Evolutionary conservation across 2,329 filamentous ascomycete species (phyloP).

Genomic region (Calonectria crousiana): DNA sequence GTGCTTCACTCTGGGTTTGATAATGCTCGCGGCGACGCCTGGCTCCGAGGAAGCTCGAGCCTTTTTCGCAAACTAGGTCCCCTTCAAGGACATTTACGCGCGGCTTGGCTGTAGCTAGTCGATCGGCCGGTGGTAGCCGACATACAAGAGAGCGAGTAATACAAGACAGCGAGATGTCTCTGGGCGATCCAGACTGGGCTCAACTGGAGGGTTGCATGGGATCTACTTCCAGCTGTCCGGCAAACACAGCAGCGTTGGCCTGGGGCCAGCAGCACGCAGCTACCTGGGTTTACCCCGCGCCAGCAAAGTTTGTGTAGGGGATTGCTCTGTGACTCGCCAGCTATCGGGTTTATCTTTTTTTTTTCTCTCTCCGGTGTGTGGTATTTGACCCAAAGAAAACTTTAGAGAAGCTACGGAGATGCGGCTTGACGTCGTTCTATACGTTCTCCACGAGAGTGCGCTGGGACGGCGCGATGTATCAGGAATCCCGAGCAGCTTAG

Average conservation of each 20-base stretch:
- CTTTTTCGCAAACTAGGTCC: background rate
- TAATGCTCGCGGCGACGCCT: background rate
- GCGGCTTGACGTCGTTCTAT: background rate
- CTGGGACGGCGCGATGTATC: background rate
- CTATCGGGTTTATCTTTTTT: background rate
- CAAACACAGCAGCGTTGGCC: background rate
- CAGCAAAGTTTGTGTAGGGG: background rate
- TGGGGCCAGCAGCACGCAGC: background rate
- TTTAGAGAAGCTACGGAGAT: background rate
- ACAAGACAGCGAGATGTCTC: background rate
- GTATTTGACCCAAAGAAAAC: background rate
- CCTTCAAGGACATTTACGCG: background rate
- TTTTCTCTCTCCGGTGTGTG: background rate
- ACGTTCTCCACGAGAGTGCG: background rate
- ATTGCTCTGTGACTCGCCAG: background rate
- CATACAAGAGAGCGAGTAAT: background rate
- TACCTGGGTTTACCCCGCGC: background rate
- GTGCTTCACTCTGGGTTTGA: background rate
- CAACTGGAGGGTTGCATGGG: background rate
- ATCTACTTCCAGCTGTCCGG: constrained; percentile 1
- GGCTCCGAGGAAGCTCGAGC: background rate
- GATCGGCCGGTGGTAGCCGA: background rate
- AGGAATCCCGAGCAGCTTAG: constrained; percentile 7
- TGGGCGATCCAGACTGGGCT: background rate
- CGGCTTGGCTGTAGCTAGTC: background rate